Conservation (phyloP, 1,139 yeast species). For the Zygoascus hellenicus region DNA sequence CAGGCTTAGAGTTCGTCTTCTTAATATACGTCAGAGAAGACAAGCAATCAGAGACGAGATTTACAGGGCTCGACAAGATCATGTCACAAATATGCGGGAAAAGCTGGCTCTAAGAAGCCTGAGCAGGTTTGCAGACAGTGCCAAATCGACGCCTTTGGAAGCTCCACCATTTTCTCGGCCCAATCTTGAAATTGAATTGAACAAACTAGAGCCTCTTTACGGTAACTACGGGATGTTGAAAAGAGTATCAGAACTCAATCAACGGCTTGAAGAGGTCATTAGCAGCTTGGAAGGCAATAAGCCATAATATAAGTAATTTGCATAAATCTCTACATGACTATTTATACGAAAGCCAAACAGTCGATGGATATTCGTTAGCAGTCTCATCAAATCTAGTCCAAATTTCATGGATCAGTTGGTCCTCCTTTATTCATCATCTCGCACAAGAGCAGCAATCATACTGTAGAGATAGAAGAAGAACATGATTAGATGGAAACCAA, state of each 20-base stretch:
- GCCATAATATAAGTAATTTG: no score
- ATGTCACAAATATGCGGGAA: slow-evolving; percentile 11
- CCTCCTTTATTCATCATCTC: slow-evolving; percentile 36
- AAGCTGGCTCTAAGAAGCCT: slow-evolving; percentile 15
- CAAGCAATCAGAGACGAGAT: slow-evolving; percentile 18
- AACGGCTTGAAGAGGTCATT: slow-evolving; percentile 2
- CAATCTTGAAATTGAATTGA: slow-evolving; percentile 10
- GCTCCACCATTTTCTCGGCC: not conserved
- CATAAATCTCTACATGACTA: no score
- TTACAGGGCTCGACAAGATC: slow-evolving; percentile 16
- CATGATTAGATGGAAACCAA: slow-evolving; percentile 85
- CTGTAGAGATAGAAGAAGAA: slow-evolving; percentile 94
- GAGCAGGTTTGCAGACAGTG: slow-evolving; percentile 17
- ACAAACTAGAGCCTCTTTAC: slow-evolving; percentile 16
- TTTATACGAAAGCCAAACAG: no score
- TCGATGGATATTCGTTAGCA: no score
- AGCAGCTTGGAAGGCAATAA: no score
- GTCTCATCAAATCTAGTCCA: no score
- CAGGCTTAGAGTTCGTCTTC: slow-evolving; percentile 18
- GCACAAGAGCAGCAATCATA: slow-evolving; percentile 94
- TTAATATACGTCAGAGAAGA: slow-evolving; percentile 21
- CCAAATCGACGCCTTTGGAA: slow-evolving; percentile 10
- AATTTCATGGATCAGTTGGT: no score
- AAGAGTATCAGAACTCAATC: slow-evolving; percentile 13
- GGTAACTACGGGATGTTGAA: slow-evolving; percentile 14